Conservation (phyloP, 148 eudicot genomes). For the Nyssa sinensis region DNA sequence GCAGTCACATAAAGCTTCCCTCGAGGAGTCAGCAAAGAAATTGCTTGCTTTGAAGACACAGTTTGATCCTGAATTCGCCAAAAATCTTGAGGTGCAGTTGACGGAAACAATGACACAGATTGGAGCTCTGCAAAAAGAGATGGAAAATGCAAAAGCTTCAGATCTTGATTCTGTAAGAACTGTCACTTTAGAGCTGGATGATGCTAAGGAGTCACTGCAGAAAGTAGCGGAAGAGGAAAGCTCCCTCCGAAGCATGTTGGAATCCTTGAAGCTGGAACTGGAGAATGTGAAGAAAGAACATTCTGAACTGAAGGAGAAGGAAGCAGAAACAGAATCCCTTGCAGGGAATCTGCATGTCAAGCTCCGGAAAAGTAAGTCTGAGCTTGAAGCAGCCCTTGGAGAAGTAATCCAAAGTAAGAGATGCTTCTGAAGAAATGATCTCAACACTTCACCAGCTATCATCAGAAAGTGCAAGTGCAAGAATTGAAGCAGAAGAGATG, state of each 20-base stretch:
- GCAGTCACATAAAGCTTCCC: conserved; percentile 45
- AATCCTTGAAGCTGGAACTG: conserved; percentile 63
- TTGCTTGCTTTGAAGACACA: conserved; percentile 62
- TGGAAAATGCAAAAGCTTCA: conserved; percentile 47
- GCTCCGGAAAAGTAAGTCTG: conserved; percentile 65
- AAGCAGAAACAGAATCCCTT: conserved; percentile 69
- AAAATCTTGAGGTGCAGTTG: conserved; percentile 60
- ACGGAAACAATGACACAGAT: conserved; percentile 51
- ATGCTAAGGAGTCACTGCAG: conserved; percentile 72
- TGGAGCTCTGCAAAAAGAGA: conserved; percentile 51
- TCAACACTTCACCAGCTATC: conserved; percentile 44
- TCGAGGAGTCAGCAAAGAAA: conserved; percentile 66
- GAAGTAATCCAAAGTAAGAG: conserved; percentile 59
- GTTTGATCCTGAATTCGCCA: conserved; percentile 50
- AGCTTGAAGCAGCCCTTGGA: conserved; percentile 59
- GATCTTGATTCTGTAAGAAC: conserved; percentile 57
- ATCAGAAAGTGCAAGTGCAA: conserved; percentile 56
- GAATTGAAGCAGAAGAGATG: conserved; percentile 47
- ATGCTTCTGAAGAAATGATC: conserved; percentile 58
- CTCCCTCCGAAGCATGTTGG: conserved; percentile 53
- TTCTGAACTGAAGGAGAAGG: conserved; percentile 63
- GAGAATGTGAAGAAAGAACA: conserved; percentile 69
- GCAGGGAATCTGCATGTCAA: conserved; percentile 72
- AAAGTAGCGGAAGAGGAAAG: conserved; percentile 65
- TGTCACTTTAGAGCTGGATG: conserved; percentile 62